Evolutionary conservation across 495 filamentous ascomycete species (phyloP).

Genomic region (Penicillium dipodomyicola): DNA sequence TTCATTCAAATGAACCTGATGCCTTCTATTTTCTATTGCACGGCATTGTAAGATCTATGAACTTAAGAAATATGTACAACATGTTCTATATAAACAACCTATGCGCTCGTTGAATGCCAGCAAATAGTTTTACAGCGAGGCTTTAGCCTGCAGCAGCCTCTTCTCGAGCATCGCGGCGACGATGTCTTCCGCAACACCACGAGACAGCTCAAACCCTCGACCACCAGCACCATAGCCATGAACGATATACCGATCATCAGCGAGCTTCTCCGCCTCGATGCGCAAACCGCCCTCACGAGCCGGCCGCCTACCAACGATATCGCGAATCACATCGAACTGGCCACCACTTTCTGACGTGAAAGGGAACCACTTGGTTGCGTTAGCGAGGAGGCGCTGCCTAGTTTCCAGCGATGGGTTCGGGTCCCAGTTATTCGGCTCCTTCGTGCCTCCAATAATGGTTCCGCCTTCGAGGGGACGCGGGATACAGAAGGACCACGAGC

Average conservation of each 20-base stretch:
- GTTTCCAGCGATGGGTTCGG: conserved; percentile 46
- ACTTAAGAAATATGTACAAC: background rate
- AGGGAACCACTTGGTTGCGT: conserved; percentile 46
- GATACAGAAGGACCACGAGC: conserved; percentile 59
- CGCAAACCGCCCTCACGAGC: conserved; percentile 45
- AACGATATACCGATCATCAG: conserved; percentile 38
- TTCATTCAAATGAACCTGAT: conserved; percentile 26
- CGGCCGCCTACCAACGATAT: conserved; percentile 46
- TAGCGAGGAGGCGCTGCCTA: conserved; percentile 45
- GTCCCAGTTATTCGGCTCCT: conserved; percentile 57
- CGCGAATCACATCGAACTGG: conserved; percentile 45
- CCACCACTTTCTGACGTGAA: conserved; percentile 36
- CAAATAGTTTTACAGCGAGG: conserved; percentile 24
- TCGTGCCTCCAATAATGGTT: conserved; percentile 63
- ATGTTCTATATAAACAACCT: conserved; percentile 1
- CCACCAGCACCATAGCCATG: conserved; percentile 66
- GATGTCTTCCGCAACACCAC: conserved; percentile 44
- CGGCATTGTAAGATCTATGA: background rate
- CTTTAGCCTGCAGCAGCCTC: conserved; percentile 29
- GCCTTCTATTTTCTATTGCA: conserved; percentile 6
- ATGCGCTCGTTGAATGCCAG: background rate
- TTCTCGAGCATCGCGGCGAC: conserved; percentile 31
- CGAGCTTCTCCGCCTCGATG: conserved; percentile 39
- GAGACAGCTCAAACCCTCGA: conserved; percentile 52
- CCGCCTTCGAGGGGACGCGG: conserved; percentile 58